A percentile compares a stretch with the other conserved stretches of the same genome.
These are phyloP conservation scores for Torrubiellomyces zombiae DNA, from an alignment of 2,329 filamentous ascomycete genomes.

Conservation along the genomic window DNA sequence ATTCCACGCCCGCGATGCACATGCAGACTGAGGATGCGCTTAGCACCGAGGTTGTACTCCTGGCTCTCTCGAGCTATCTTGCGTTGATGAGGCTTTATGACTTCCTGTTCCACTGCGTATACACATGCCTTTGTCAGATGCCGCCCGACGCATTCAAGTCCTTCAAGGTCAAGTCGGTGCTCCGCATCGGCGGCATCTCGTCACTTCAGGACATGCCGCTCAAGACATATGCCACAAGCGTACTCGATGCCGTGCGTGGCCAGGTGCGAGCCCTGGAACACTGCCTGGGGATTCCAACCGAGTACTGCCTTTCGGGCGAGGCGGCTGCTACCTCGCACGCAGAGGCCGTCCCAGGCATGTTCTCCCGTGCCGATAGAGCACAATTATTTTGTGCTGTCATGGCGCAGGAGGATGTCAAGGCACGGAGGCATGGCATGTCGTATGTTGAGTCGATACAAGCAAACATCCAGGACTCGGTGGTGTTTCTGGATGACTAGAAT, in stretches of 20 bases:
- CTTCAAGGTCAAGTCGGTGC: slow-evolving; percentile 9
- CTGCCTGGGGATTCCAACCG: slow-evolving; percentile 7
- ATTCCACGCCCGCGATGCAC: no score
- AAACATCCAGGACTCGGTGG: slow-evolving; percentile 7
- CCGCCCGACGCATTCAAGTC: slow-evolving; percentile 5
- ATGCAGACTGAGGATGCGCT: slow-evolving; percentile 4
- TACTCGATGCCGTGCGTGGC: slow-evolving; percentile 8
- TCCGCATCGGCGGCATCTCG: slow-evolving; percentile 9
- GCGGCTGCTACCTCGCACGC: no score
- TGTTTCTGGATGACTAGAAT: slow-evolving; percentile 7
- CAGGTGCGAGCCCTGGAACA: slow-evolving; percentile 8
- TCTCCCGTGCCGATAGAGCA: slow-evolving; percentile 5
- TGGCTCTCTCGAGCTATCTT: slow-evolving; percentile 8
- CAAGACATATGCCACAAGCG: slow-evolving; percentile 7
- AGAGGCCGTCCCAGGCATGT: slow-evolving; percentile 2
- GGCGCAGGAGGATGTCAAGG: slow-evolving; percentile 9
- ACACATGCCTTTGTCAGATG: slow-evolving; percentile 6
- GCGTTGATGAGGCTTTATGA: slow-evolving; percentile 8
- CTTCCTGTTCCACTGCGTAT: slow-evolving; percentile 6
- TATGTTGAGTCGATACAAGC: slow-evolving; percentile 9
- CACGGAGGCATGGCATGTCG: slow-evolving; percentile 6
- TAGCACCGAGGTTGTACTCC: slow-evolving; percentile 7
- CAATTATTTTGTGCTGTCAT: slow-evolving; percentile 7
- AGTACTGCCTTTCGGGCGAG: slow-evolving; percentile 8
- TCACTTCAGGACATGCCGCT: slow-evolving; percentile 10